phyloP scores from a whole-genome alignment of 2,329 filamentous ascomycete species.

The Pestalotiopsis sp. region DNA sequence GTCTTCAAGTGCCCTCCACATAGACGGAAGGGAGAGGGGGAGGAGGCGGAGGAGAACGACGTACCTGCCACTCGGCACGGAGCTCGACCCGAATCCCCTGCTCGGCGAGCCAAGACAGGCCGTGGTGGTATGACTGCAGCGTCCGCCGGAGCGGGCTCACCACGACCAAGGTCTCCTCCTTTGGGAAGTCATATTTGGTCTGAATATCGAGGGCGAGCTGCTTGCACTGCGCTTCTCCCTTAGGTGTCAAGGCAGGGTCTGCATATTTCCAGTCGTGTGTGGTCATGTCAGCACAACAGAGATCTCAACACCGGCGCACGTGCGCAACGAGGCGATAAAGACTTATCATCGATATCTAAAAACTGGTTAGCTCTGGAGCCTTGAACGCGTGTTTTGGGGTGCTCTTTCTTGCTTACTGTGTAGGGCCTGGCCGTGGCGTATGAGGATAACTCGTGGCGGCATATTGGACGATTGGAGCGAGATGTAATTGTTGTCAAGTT shows the following conservation, averaged over 20 bases:
- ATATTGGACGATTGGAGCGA: slow-evolving; percentile 23
- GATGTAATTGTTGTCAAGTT: background rate
- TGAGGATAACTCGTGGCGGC: slow-evolving; percentile 42
- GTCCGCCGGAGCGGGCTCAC: slow-evolving; percentile 34
- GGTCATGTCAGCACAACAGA: slow-evolving; percentile 23
- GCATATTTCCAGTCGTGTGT: slow-evolving; percentile 32
- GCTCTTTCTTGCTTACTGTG: slow-evolving; percentile 36
- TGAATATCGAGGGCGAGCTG: slow-evolving; percentile 26
- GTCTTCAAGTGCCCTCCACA: background rate
- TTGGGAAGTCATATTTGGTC: slow-evolving; percentile 21
- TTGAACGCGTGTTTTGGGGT: background rate
- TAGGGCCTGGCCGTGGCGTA: slow-evolving; percentile 42
- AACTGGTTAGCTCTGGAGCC: slow-evolving; percentile 14
- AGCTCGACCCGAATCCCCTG: slow-evolving; percentile 29
- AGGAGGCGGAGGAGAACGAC: background rate
- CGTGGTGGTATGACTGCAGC: slow-evolving; percentile 30
- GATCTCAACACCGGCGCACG: background rate
- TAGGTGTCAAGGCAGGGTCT: slow-evolving; percentile 31
- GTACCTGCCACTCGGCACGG: slow-evolving; percentile 36
- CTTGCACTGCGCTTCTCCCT: slow-evolving; percentile 30
- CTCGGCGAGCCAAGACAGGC: slow-evolving; percentile 30
- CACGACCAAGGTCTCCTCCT: slow-evolving; percentile 29
- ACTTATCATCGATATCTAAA: slow-evolving; percentile 33
- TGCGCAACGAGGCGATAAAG: background rate
- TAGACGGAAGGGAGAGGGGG: background rate